Conservation (phyloP, 2,329 filamentous ascomycete species). For the Aspergillus latus region DNA sequence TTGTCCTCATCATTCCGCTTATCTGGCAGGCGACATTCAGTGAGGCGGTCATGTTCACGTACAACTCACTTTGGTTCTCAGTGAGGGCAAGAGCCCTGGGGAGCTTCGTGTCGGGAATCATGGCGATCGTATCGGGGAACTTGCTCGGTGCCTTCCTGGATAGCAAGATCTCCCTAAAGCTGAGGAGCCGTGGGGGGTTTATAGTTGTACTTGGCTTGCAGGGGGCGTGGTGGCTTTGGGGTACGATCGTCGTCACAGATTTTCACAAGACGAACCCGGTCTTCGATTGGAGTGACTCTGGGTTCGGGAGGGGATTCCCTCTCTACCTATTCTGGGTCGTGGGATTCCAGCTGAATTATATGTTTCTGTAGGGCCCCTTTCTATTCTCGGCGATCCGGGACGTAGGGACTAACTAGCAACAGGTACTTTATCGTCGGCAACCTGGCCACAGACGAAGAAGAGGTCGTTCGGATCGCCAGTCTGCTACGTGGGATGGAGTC, state of each 20-base stretch:
- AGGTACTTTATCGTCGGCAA: constrained; percentile 71
- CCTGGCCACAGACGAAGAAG: constrained; percentile 59
- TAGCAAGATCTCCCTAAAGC: constrained; percentile 56
- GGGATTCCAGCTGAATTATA: constrained; percentile 72
- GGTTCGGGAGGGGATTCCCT: constrained; percentile 66
- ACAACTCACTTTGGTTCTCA: constrained; percentile 65
- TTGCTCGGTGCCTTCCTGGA: constrained; percentile 66
- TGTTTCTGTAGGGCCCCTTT: constrained; percentile 57
- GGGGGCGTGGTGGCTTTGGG: constrained; percentile 73
- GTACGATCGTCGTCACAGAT: constrained; percentile 62
- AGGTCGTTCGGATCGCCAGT: constrained; percentile 68
- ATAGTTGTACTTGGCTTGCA: constrained; percentile 53
- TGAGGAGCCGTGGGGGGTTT: constrained; percentile 58
- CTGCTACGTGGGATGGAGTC: constrained; percentile 70
- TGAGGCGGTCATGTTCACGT: constrained; percentile 72
- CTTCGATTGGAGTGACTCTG: constrained; percentile 64
- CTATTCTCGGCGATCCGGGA: background rate
- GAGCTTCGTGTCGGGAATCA: constrained; percentile 68
- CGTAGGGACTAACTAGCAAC: background rate
- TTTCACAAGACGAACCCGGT: constrained; percentile 59
- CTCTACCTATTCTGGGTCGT: constrained; percentile 67
- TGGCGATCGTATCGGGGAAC: constrained; percentile 66
- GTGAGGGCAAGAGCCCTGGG: constrained; percentile 69
- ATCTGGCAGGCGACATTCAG: constrained; percentile 71
- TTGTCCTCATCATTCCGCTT: constrained; percentile 64